Conservation (phyloP, 257 asterid species). For the Solanum piurae region DNA sequence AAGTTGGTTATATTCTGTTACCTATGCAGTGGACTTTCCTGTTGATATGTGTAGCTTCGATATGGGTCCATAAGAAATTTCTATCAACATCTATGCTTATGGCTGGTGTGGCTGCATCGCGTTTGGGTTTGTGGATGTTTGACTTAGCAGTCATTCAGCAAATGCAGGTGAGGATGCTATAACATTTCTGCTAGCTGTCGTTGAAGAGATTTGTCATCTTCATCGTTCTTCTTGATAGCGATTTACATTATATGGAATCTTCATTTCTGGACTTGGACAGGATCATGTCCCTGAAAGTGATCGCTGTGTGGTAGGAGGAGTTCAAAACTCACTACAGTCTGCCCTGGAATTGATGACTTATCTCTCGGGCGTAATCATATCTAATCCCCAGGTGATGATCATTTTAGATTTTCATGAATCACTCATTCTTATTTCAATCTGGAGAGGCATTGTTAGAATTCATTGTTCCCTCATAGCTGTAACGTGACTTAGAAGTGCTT, state of each 20-base stretch:
- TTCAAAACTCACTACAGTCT: slow-evolving; percentile 84
- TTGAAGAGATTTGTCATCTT: background rate
- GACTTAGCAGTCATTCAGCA: slow-evolving; percentile 84
- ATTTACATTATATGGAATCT: background rate
- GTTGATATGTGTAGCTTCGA: slow-evolving; percentile 56
- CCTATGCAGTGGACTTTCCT: slow-evolving; percentile 72
- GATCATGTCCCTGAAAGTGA: slow-evolving; percentile 59
- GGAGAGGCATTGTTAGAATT: background rate
- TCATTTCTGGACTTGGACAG: slow-evolving; percentile 15
- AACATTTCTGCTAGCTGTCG: background rate
- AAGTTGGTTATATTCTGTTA: background rate
- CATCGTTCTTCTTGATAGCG: background rate
- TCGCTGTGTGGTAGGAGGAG: slow-evolving; percentile 84
- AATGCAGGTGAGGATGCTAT: slow-evolving; percentile 54
- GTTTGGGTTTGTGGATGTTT: slow-evolving; percentile 96
- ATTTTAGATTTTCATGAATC: background rate
- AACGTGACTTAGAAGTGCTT: background rate
- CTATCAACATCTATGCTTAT: slow-evolving; percentile 54
- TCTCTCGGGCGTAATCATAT: slow-evolving; percentile 60
- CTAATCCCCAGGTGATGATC: slow-evolving; percentile 63
- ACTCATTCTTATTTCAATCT: background rate
- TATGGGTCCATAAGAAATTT: slow-evolving; percentile 30
- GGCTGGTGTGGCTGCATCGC: slow-evolving; percentile 81
- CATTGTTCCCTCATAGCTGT: background rate
- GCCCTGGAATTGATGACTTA: slow-evolving; percentile 74